phyloP scores from a whole-genome alignment of 257 asterid species.

The Gynochthodes officinalis region DNA sequence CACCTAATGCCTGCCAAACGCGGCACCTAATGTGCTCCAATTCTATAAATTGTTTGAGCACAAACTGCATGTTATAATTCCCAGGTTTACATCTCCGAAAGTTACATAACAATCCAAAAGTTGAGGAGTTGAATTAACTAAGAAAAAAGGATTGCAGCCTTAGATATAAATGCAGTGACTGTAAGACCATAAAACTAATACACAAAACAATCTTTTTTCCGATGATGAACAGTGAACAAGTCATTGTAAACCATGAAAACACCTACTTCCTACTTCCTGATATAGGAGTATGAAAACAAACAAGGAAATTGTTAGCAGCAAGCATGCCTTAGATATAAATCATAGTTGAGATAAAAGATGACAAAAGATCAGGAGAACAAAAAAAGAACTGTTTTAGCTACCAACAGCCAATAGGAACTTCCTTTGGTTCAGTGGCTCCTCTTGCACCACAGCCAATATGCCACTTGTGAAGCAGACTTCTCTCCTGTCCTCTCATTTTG shows the following conservation, averaged over 20 bases:
- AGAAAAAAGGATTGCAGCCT: background rate
- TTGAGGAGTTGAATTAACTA: background rate
- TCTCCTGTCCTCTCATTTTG: constrained; percentile 25
- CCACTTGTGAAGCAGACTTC: constrained; percentile 21
- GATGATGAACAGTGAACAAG: background rate
- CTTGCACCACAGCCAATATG: constrained; percentile 43
- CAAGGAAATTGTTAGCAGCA: constrained; percentile 6
- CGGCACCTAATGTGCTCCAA: background rate
- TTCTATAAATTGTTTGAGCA: background rate
- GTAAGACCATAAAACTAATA: background rate
- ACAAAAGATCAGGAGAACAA: constrained; percentile 9
- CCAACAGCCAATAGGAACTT: constrained; percentile 59
- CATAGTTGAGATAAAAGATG: constrained; percentile 10
- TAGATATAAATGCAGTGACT: constrained; percentile 19
- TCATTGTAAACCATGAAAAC: background rate
- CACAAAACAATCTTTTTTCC: background rate
- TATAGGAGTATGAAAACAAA: constrained; percentile 6
- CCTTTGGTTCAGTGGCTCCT: constrained; percentile 62
- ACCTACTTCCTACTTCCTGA: background rate
- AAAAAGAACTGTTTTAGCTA: constrained; percentile 33
- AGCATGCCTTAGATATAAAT: constrained; percentile 32
- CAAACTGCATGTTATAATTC: background rate
- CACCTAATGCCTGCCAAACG: no score
- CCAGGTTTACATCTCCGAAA: background rate
- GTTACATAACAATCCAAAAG: background rate